Base-by-base conservation (phyloP, 176 grass and related monocot species). In the Zizania latifolia region DNA sequence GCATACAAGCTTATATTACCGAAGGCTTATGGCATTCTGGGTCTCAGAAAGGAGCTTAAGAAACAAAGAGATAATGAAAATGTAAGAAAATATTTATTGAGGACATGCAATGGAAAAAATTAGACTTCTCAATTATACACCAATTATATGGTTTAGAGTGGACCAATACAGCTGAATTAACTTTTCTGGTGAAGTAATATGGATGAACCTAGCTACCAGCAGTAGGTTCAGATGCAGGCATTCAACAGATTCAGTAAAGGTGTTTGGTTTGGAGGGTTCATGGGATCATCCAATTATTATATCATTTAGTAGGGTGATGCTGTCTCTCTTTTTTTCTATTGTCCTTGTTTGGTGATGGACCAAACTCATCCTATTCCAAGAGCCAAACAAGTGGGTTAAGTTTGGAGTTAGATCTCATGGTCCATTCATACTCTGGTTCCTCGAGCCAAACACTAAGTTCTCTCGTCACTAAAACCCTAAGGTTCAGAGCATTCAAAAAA, bases 101-200 rank as follows among this genome's bases (percentile, higher is more conserved):
- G 61, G 22, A n/a, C 46, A 76, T 29, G 23, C 32, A 54, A 75
- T 69, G 54, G 37, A 70, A 2, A 58, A 54, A 35, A 41, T 23
- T 76, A 75, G 33, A 74, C 32, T 48, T 28, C 51, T 29, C 13
- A 39, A 26, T 48, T 67, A 14, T 60, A 67, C n/a, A 53, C 19
- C n/a, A 22, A 53, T 53, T 19, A 50, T 19, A 51, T 53, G 48
- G 7, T 53, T 53, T 53, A 53, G n/a, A n/a, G n/a, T n/a, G n/a
- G n/a, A 53, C n/a, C 6, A 21, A 48, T 27, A 36, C 26, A 22
- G 35, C 30, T 32, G 14, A 75, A 60, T 50, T 34, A 86, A 69
- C n/a, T 81, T 81, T 41, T 51, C 37, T 65, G 60, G 24, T 68
- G 19, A 82, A 58, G 33, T 71, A 22, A 59, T 40, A 59, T 39